These are phyloP conservation scores for Globisporangium uncinulatum DNA, from an alignment of 352 stramenopile species.

Conservation along the genomic window DNA sequence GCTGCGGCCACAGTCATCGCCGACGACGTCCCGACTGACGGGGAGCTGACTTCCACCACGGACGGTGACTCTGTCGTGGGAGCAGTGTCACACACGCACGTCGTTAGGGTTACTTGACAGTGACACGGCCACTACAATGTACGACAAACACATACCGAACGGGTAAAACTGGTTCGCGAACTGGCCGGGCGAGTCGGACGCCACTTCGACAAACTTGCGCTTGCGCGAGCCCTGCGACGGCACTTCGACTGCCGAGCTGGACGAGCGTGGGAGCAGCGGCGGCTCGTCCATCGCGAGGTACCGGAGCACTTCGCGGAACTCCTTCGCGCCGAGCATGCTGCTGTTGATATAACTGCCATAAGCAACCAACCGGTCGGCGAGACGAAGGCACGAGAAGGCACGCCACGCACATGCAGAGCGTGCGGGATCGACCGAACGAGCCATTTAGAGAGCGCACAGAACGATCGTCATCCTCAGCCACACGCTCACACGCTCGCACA, in stretches of 20 bases:
- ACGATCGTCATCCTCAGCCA: constrained; percentile 5
- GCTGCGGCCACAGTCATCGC: constrained; percentile 29
- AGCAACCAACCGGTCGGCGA: constrained; percentile 18
- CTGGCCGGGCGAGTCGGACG: constrained; percentile 8
- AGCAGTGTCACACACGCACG: constrained; percentile 2
- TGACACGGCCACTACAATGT: no score
- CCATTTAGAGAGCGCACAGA: constrained; percentile 23
- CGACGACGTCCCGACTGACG: constrained; percentile 23
- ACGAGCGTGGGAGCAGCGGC: constrained; percentile 52
- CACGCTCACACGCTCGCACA: background rate
- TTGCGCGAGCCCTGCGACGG: constrained; percentile 44
- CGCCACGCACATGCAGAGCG: constrained; percentile 7
- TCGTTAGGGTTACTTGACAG: no score
- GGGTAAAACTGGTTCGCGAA: constrained; percentile 28
- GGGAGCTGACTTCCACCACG: constrained; percentile 42
- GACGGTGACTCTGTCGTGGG: constrained; percentile 25
- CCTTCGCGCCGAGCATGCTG: constrained; percentile 76
- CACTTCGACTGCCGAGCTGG: constrained; percentile 28
- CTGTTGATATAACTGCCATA: constrained; percentile 74
- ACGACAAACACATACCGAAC: constrained; percentile 18
- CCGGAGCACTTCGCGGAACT: constrained; percentile 79
- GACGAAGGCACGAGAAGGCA: constrained; percentile 22
- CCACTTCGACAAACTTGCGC: constrained; percentile 81
- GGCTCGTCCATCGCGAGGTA: constrained; percentile 85
- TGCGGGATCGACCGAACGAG: constrained; percentile 1